Evolutionary conservation across 306 rosid species (phyloP).

Genomic region (Lagenaria siceraria): DNA sequence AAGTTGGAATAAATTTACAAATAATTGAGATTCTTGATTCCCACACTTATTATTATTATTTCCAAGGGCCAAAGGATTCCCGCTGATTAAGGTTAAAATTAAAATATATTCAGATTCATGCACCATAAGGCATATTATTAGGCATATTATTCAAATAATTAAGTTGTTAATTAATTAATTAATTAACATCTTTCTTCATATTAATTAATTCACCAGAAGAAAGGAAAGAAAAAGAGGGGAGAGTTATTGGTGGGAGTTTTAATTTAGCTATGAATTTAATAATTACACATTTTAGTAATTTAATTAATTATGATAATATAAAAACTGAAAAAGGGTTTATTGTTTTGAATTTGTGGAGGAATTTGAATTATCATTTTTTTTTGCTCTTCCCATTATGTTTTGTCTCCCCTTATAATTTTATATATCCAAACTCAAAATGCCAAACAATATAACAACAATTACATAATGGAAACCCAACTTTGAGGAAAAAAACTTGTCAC

Average conservation of each 20-base stretch:
- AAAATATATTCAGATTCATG: neutral
- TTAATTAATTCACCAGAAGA: neutral
- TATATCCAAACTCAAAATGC: neutral
- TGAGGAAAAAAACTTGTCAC: neutral
- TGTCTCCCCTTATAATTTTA: conserved; percentile 2
- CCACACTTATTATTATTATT: neutral
- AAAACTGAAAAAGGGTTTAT: neutral
- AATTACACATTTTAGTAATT: neutral
- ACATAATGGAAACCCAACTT: neutral
- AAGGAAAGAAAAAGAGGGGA: neutral
- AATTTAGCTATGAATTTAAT: neutral
- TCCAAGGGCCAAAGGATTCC: neutral
- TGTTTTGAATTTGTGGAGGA: neutral
- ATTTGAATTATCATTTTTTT: neutral
- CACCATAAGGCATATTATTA: neutral
- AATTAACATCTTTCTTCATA: neutral
- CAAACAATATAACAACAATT: conserved; percentile 8
- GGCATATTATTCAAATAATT: neutral
- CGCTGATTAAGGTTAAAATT: neutral
- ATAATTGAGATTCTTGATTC: conserved; percentile 8
- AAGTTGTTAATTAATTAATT: neutral
- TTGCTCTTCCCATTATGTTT: neutral
- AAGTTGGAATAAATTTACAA: conserved; percentile 1
- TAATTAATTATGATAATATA: neutral
- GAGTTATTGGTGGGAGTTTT: neutral